Conservation (phyloP, 805 yeast species). For the Kazachstania viticola region DNA sequence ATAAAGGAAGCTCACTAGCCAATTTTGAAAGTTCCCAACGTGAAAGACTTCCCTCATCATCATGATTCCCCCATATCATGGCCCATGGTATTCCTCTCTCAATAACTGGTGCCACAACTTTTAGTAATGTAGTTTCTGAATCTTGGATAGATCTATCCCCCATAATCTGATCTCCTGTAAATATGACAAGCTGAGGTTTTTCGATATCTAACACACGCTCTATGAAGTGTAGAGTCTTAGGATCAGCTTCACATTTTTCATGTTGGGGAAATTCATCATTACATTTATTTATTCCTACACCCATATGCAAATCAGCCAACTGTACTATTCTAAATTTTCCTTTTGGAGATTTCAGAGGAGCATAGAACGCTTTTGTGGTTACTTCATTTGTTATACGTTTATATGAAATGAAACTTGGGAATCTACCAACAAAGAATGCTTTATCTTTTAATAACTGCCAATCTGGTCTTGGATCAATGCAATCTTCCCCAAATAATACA, state of each 20-base stretch:
- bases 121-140: slow-evolving; percentile 69
- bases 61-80: slow-evolving; percentile 84
- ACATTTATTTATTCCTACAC: slow-evolving; percentile 76
- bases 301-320: slow-evolving; percentile 82
- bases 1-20: slow-evolving; percentile 51
- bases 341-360: too few relatives aligned
- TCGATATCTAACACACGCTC: slow-evolving; percentile 58
- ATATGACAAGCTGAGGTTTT: slow-evolving; percentile 71
- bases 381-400: background rate
- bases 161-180: slow-evolving; percentile 87
- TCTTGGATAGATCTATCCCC: slow-evolving; percentile 68
- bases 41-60: slow-evolving; percentile 67
- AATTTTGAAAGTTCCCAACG: slow-evolving; percentile 52
- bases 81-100: slow-evolving; percentile 69
- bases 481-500: slow-evolving; percentile 59
- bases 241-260: slow-evolving; percentile 65
- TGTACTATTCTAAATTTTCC: slow-evolving; percentile 71
- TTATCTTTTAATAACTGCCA: slow-evolving; percentile 38
- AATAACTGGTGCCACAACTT: slow-evolving; percentile 63
- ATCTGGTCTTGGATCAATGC: slow-evolving; percentile 64
- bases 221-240: slow-evolving; percentile 52
- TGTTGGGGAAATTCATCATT: slow-evolving; percentile 56
- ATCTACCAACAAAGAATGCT: background rate
- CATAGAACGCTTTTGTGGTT: background rate
- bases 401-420: slow-evolving; percentile 9